A percentile compares a stretch with the other conserved stretches of the same genome.
Evolutionary conservation across 352 stramenopile genomes (phyloP).

Genomic region (Globisporangium middletonii): DNA sequence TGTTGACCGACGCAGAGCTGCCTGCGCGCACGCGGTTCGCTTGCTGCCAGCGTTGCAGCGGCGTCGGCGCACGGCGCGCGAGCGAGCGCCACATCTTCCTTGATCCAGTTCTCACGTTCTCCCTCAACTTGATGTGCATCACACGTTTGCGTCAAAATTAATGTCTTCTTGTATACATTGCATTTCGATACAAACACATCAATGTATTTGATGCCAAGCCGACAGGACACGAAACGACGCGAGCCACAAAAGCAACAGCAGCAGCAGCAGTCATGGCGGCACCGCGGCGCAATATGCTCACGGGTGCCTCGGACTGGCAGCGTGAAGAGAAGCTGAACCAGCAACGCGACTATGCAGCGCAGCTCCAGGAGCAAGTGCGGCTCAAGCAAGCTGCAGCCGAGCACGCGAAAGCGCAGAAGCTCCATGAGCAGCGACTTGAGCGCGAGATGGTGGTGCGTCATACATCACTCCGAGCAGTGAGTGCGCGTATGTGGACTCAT

Average conservation of each 20-base stretch:
- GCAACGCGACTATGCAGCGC: conserved; percentile 58
- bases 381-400: conserved; percentile 44
- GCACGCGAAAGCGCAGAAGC: conserved; percentile 29
- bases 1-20: neutral
- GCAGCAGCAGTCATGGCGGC: conserved; percentile 5
- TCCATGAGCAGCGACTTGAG: conserved; percentile 46
- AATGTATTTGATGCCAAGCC: neutral
- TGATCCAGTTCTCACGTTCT: neutral
- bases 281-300: conserved; percentile 30
- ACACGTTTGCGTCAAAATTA: too few species aligned
- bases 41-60: neutral
- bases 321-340: conserved; percentile 43
- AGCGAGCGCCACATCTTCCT: neutral
- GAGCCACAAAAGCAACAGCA: neutral
- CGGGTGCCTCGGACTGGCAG: conserved; percentile 33
- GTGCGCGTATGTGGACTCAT: neutral
- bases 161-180: neutral
- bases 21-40: conserved; percentile 3
- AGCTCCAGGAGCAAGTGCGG: conserved; percentile 57
- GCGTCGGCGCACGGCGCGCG: neutral
- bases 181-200: neutral
- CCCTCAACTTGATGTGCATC: neutral
- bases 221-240: neutral
- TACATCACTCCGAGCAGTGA: neutral
- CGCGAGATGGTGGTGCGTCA: conserved; percentile 23